Conservation (phyloP, 108 stramenopile genomes). For the Pseudonitzschia multistriata region DNA sequence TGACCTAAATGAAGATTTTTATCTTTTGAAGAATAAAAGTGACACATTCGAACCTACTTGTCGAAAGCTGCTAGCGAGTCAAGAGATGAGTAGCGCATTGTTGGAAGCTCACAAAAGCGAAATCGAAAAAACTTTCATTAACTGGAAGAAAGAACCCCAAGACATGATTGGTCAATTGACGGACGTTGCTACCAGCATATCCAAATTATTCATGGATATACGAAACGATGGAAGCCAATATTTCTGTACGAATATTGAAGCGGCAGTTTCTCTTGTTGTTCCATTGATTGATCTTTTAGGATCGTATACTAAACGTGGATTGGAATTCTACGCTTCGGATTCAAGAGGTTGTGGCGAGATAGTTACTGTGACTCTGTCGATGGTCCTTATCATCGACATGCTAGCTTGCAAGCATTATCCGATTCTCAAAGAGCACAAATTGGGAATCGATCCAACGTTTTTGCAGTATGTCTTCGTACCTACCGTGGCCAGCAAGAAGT, state of each 20-base stretch:
- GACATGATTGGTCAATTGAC: not conserved
- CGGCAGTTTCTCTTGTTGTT: not conserved
- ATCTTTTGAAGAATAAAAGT: not conserved
- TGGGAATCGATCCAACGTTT: not conserved
- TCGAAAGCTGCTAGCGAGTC: not conserved
- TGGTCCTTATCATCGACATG: not conserved
- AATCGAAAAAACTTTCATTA: not conserved
- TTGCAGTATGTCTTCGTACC: not conserved
- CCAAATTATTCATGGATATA: not conserved
- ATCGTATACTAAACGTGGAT: not conserved
- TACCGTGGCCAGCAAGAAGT: not conserved
- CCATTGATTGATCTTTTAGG: not conserved
- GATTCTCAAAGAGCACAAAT: not conserved
- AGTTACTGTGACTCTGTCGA: not conserved
- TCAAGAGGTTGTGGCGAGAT: constrained; percentile 6
- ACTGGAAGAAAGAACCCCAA: not conserved
- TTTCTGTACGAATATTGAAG: not conserved
- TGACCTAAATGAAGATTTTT: not conserved
- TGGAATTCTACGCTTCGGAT: not conserved
- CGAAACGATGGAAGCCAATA: not conserved
- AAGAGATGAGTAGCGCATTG: not conserved
- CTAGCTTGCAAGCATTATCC: not conserved
- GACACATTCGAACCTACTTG: not conserved
- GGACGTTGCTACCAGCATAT: not conserved
- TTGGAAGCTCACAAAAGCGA: not conserved